Evolutionary conservation across 1,139 yeast species (phyloP).

Genomic region (Geotrichum carabidarum): DNA sequence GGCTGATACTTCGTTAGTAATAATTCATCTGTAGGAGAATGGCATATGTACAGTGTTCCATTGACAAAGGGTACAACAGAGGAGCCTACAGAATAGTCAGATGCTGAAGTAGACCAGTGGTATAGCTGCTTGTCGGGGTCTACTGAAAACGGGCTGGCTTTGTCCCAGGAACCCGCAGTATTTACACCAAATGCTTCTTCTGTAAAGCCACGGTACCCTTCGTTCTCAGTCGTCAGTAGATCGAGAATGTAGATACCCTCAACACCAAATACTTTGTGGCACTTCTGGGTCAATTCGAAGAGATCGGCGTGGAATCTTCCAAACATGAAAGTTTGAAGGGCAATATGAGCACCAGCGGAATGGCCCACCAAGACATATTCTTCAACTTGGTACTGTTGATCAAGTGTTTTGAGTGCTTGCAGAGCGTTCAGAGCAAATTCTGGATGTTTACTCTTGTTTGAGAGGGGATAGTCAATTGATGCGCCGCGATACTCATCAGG

Average conservation of each 20-base stretch:
- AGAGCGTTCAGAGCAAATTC: constrained; percentile 55
- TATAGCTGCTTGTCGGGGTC: not conserved
- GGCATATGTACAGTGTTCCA: constrained; percentile 32
- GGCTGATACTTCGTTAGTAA: constrained; percentile 35
- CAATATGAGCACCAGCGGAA: constrained; percentile 75
- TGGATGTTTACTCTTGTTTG: constrained; percentile 55
- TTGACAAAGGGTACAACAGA: constrained; percentile 2
- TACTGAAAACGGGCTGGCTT: constrained; percentile 27
- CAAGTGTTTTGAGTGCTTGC: constrained; percentile 41
- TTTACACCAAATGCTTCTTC: constrained; percentile 43
- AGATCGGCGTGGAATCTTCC: not conserved
- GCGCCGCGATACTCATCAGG: constrained; percentile 26
- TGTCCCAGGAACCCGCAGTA: constrained; percentile 30
- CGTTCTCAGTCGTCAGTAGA: constrained; percentile 44
- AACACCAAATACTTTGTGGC: constrained; percentile 36
- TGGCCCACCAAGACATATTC: constrained; percentile 56
- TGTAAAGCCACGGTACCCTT: constrained; percentile 43
- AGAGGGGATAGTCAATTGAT: constrained; percentile 63
- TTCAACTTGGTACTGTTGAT: constrained; percentile 30
- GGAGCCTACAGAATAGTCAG: not conserved
- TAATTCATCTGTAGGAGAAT: constrained; percentile 40
- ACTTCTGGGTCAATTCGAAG: constrained; percentile 11
- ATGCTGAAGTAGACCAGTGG: constrained; percentile 12
- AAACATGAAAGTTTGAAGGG: constrained; percentile 48
- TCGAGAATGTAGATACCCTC: constrained; percentile 52